Evolutionary conservation across 2,329 filamentous ascomycete genomes (phyloP).

Genomic region (Stachybotrys echinatus): DNA sequence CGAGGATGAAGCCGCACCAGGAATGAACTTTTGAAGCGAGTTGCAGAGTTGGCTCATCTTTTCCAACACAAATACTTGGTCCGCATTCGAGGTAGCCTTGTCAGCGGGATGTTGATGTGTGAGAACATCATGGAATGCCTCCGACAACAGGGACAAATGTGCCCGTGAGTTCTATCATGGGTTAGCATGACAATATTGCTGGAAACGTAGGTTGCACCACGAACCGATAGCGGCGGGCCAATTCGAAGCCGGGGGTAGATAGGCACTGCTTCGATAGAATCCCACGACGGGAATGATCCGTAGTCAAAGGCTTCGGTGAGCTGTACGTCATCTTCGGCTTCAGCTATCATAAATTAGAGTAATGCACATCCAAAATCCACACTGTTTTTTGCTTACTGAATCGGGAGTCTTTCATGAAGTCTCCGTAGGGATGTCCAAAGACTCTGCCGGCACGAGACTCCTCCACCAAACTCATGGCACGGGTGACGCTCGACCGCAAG

Average conservation of each 20-base stretch:
- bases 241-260: constrained; percentile 41
- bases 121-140: constrained; percentile 47
- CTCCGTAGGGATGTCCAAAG: constrained; percentile 32
- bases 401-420: constrained; percentile 37
- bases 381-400: no score
- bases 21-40: constrained; percentile 34
- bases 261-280: constrained; percentile 27
- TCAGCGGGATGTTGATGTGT: constrained; percentile 43
- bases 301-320: constrained; percentile 45
- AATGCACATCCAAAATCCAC: no score
- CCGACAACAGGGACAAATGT: constrained; percentile 43
- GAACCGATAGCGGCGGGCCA: constrained; percentile 47
- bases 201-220: constrained; percentile 11
- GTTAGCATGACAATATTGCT: constrained; percentile 8
- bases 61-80: constrained; percentile 40
- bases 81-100: constrained; percentile 38
- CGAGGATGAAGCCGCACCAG: constrained; percentile 21
- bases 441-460: constrained; percentile 40
- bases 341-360: no score
- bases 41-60: constrained; percentile 35
- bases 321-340: constrained; percentile 30
- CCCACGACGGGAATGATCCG: constrained; percentile 45
- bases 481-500: constrained; percentile 44
- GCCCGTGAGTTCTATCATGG: constrained; percentile 38
- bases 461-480: constrained; percentile 48